phyloP scores from a whole-genome alignment of 2,329 filamentous ascomycete species.

The Geosmithia flava region DNA sequence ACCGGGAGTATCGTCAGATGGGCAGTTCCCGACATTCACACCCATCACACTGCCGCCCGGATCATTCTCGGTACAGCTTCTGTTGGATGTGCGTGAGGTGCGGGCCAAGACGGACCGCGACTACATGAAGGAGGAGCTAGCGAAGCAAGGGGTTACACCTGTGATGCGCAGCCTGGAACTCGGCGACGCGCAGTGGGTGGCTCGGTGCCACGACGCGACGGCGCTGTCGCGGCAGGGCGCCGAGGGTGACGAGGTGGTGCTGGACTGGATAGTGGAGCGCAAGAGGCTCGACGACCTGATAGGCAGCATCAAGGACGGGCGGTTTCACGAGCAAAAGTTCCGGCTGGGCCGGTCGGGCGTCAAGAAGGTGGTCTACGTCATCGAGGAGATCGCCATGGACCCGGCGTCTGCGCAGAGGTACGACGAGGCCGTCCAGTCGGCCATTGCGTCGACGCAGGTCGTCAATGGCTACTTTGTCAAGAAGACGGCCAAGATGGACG shows the following conservation, averaged over 20 bases:
- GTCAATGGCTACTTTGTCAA: conserved; percentile 73
- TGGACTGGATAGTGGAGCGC: conserved; percentile 73
- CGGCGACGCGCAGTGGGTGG: conserved; percentile 70
- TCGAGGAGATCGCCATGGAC: conserved; percentile 60
- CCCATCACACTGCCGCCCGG: conserved; percentile 52
- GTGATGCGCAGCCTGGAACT: conserved; percentile 58
- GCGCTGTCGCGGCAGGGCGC: conserved; percentile 43
- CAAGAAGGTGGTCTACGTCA: conserved; percentile 66
- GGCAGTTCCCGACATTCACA: conserved; percentile 32
- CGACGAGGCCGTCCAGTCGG: conserved; percentile 56
- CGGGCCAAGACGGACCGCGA: conserved; percentile 61
- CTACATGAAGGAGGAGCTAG: conserved; percentile 63
- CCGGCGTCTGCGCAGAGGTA: conserved; percentile 40
- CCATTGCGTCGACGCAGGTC: conserved; percentile 66
- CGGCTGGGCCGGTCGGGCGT: conserved; percentile 60
- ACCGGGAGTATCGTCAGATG: conserved; percentile 13
- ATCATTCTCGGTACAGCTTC: conserved; percentile 58
- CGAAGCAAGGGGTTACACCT: conserved; percentile 51
- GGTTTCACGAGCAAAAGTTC: conserved; percentile 79
- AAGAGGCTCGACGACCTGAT: conserved; percentile 72
- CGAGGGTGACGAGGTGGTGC: conserved; percentile 57
- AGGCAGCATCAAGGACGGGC: conserved; percentile 69
- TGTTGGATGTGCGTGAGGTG: conserved; percentile 66
- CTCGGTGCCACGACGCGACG: conserved; percentile 51
- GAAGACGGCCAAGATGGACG: conserved; percentile 61